Evolutionary conservation across 345 rosid genomes (phyloP).

Genomic region (Linum usitatissimum): DNA sequence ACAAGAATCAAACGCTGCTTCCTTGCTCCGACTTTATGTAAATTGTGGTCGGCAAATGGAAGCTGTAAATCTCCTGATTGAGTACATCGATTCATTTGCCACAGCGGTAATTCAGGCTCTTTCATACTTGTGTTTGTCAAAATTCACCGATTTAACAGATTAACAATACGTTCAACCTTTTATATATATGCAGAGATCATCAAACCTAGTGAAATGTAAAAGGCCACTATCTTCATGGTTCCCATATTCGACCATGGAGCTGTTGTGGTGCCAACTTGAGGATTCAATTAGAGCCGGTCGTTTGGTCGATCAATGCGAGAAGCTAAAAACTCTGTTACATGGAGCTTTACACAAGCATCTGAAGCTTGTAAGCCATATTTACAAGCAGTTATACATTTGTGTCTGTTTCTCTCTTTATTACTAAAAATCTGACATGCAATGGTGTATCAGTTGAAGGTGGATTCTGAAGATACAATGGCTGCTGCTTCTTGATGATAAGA

Average conservation of each 20-base stretch:
- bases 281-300: conserved; percentile 40
- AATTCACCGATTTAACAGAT: background rate
- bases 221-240: conserved; percentile 68
- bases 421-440: background rate
- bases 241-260: conserved; percentile 64
- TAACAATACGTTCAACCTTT: background rate
- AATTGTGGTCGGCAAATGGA: conserved; percentile 63
- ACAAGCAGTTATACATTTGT: background rate
- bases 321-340: conserved; percentile 53
- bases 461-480: conserved; percentile 54
- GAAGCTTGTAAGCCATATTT: conserved; percentile 38
- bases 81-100: conserved; percentile 59
- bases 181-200: conserved; percentile 49
- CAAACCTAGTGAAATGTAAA: conserved; percentile 56
- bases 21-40: conserved; percentile 72
- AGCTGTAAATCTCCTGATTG: conserved; percentile 69
- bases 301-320: conserved; percentile 63
- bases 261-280: conserved; percentile 74
- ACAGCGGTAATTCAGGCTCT: conserved; percentile 47
- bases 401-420: background rate
- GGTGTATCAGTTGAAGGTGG: conserved; percentile 60
- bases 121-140: conserved; percentile 2
- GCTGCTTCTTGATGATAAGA: conserved; percentile 20
- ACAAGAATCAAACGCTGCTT: conserved; percentile 63
- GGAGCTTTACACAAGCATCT: conserved; percentile 66